phyloP scores from a whole-genome alignment of 495 filamentous ascomycete genomes.

The Penicillium angulare region DNA sequence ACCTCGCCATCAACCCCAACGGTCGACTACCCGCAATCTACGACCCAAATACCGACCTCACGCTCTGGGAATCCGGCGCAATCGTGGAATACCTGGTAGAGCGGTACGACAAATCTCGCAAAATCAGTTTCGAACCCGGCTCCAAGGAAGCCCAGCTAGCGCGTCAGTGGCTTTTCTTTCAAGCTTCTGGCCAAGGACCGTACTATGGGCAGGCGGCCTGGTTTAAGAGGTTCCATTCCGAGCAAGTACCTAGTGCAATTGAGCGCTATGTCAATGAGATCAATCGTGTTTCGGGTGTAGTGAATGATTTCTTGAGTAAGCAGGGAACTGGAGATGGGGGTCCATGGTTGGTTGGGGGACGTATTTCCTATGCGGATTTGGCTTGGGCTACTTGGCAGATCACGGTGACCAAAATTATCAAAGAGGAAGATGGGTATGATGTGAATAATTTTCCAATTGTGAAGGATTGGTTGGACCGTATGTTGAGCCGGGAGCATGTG shows the following conservation, averaged over 20 bases:
- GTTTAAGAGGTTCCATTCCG: background rate
- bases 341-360: background rate
- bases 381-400: slow-evolving; percentile 1
- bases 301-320: slow-evolving; percentile 2
- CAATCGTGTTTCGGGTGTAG: background rate
- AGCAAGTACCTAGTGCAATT: background rate
- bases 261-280: slow-evolving; percentile 2
- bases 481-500: background rate
- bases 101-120: background rate
- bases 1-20: slow-evolving; percentile 59
- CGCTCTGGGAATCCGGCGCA: slow-evolving; percentile 65
- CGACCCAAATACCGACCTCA: slow-evolving; percentile 60
- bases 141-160: background rate
- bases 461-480: slow-evolving; percentile 5
- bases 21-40: slow-evolving; percentile 56
- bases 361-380: background rate
- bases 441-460: slow-evolving; percentile 2
- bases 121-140: slow-evolving; percentile 3
- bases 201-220: slow-evolving; percentile 3
- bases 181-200: slow-evolving; percentile 1
- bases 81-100: slow-evolving; percentile 51
- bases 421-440: slow-evolving; percentile 5
- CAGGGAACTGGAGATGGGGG: background rate
- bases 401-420: background rate
- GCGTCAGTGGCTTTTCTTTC: slow-evolving; percentile 1